Evolutionary conservation across 2,329 filamentous ascomycete species (phyloP).

Genomic region (Penicillium verrucosum): DNA sequence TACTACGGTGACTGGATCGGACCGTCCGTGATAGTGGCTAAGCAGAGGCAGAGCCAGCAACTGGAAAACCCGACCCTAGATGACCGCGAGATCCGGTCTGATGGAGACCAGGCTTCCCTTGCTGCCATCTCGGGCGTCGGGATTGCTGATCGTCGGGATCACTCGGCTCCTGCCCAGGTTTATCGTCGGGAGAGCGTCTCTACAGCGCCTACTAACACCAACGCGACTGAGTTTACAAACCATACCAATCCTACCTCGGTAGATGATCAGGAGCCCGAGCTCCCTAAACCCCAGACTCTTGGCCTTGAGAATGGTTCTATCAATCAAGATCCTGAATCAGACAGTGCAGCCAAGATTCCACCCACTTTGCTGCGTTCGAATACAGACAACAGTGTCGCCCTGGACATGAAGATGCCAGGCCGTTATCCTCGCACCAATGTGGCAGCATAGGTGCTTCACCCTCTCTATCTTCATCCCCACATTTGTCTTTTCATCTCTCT

Average conservation of each 20-base stretch:
- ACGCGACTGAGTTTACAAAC: slow-evolving; percentile 33
- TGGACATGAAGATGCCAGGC: slow-evolving; percentile 38
- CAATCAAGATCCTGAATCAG: not conserved
- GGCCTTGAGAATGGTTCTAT: slow-evolving; percentile 12
- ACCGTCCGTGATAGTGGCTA: slow-evolving; percentile 34
- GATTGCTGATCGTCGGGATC: slow-evolving; percentile 19
- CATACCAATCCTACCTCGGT: slow-evolving; percentile 35
- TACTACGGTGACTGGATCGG: slow-evolving; percentile 56
- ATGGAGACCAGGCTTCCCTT: slow-evolving; percentile 17
- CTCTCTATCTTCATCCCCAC: not conserved
- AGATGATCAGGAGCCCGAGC: slow-evolving; percentile 24
- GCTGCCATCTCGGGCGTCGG: slow-evolving; percentile 18
- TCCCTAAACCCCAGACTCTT: slow-evolving; percentile 6
- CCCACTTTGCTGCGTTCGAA: slow-evolving; percentile 11
- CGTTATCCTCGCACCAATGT: slow-evolving; percentile 35
- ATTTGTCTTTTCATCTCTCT: slow-evolving; percentile 8
- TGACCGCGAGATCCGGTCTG: slow-evolving; percentile 18
- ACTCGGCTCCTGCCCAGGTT: slow-evolving; percentile 17
- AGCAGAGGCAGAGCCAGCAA: slow-evolving; percentile 22
- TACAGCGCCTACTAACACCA: slow-evolving; percentile 35
- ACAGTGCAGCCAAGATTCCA: not conserved
- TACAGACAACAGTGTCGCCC: slow-evolving; percentile 30
- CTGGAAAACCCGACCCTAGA: slow-evolving; percentile 7
- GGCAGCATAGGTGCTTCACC: slow-evolving; percentile 20
- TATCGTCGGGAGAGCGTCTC: slow-evolving; percentile 33